phyloP scores from a whole-genome alignment of 371 early-diverging fungal species.

The Rhizomucor miehei region DNA sequence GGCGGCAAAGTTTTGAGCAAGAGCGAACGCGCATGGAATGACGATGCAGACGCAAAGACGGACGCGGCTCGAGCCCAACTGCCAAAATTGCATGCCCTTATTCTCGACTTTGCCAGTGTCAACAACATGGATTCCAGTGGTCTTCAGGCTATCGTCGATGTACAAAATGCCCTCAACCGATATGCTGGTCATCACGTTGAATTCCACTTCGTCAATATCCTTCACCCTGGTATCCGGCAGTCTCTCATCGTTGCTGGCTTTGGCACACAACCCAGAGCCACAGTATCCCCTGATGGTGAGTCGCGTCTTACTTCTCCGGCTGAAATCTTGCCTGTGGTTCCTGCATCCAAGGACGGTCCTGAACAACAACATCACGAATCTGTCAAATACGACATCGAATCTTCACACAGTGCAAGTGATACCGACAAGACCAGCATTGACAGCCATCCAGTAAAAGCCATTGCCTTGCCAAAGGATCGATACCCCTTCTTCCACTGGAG shows the following conservation, averaged over 20 bases:
- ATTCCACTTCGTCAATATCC: constrained; percentile 50
- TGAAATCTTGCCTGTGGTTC: constrained; percentile 43
- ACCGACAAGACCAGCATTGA: neutral
- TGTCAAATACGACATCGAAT: constrained; percentile 2
- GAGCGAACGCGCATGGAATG: constrained; percentile 51
- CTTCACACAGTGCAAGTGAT: neutral
- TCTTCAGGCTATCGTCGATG: constrained; percentile 58
- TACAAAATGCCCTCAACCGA: constrained; percentile 44
- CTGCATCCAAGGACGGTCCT: constrained; percentile 38
- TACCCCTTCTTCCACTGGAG: constrained; percentile 55
- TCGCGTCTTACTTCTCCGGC: constrained; percentile 1
- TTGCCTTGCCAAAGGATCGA: constrained; percentile 31
- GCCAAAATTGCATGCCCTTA: constrained; percentile 54
- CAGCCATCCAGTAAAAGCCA: neutral
- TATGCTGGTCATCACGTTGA: constrained; percentile 53
- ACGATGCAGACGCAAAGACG: constrained; percentile 22
- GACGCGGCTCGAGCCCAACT: constrained; percentile 20
- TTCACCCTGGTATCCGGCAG: constrained; percentile 31
- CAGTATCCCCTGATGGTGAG: constrained; percentile 1
- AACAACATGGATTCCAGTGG: constrained; percentile 65
- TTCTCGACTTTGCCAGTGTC: constrained; percentile 66
- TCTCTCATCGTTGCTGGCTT: constrained; percentile 42
- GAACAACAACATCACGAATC: constrained; percentile 1
- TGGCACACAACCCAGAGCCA: constrained; percentile 25
- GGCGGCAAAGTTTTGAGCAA: constrained; percentile 15